Evolutionary conservation across 2,329 filamentous ascomycete genomes (phyloP).

Genomic region (Proliferodiscus dingleyae): DNA sequence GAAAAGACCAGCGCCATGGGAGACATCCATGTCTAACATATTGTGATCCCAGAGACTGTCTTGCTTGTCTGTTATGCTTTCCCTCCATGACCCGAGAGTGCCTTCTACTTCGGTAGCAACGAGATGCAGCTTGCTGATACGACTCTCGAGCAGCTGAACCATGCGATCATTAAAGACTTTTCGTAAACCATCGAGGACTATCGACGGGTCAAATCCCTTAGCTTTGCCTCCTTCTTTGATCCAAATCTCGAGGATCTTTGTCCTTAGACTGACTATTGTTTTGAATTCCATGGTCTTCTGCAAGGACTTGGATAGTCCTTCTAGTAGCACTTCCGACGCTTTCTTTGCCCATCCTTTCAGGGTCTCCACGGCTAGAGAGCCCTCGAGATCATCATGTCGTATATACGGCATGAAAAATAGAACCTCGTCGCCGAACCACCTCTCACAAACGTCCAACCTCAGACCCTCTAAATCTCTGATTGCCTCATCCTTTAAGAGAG

Average conservation of each 20-base stretch:
- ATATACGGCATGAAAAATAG: conserved; percentile 83
- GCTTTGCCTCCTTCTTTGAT: conserved; percentile 62
- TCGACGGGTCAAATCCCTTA: conserved; percentile 61
- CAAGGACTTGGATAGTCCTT: conserved; percentile 58
- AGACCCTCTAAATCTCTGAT: conserved; percentile 64
- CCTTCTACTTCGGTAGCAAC: conserved; percentile 61
- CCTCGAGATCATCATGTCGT: conserved; percentile 70
- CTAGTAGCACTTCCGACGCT: conserved; percentile 53
- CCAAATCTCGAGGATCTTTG: conserved; percentile 68
- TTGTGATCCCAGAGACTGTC: conserved; percentile 63
- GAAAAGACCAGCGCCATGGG: conserved; percentile 61
- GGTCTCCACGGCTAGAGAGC: conserved; percentile 53
- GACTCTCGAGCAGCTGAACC: conserved; percentile 54
- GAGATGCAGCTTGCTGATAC: conserved; percentile 58
- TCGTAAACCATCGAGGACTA: conserved; percentile 65
- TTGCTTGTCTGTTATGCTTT: conserved; percentile 45
- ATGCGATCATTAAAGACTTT: conserved; percentile 65
- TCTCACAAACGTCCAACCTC: conserved; percentile 69
- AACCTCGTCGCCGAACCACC: conserved; percentile 80
- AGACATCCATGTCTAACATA: conserved; percentile 60
- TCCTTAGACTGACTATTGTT: conserved; percentile 64
- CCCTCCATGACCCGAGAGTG: conserved; percentile 56
- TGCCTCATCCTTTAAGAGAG: conserved; percentile 66
- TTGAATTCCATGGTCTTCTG: conserved; percentile 60
- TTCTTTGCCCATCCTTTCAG: conserved; percentile 59